Evolutionary conservation across 192 early-diverging fungal species (phyloP), one percentile per base, ranked within the genome.

Genomic region (Coemansia sp.): DNA sequence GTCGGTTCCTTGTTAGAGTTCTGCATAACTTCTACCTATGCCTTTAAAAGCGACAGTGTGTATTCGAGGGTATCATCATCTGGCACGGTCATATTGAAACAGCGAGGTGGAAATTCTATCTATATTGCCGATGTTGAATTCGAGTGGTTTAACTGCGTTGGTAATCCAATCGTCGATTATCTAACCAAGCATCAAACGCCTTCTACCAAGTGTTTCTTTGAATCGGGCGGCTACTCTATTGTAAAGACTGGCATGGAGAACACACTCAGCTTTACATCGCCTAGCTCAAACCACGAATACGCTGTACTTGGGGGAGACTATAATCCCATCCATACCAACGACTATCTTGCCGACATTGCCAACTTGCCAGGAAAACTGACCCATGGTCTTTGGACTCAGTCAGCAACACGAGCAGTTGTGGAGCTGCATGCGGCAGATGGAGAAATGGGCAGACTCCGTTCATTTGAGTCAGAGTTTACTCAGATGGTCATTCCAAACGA

Each of bases 331-430:
- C 95, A 97, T 81, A 90, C 89, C 69, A 95, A 95, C 84, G 89
- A 88, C 41, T 95, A 94, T 85, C 89, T 97, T 84, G 90, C 94
- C 52, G 90, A 92, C 68, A 68, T 94, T 21, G 93, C 92, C n/a
- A 85, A 86, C 40, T 85, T 95, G 50, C 94, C 95, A 23, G 92
- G 87, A 42, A 91, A 92, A 23, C 94, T 95, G 69, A 95, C 93
- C 15, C 95, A 97, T 72, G 94, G 95, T 49, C 89, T 97, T 91
- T 97, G 93, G 94, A 97, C 93, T 37, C 87, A 86, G 60, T 92
- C 95, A 4, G 89, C 93, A 9, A 94, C 92, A 40, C 86, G 95
- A 59, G 92, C 94, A 76, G 92, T 95, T 74, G 90, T 97, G 18
- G 95, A 97, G 71, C 87, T 90, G 59, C 90, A 89, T 53, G 94